phyloP scores from a whole-genome alignment of 179 eudicot species.

The Silene noctiflora region DNA sequence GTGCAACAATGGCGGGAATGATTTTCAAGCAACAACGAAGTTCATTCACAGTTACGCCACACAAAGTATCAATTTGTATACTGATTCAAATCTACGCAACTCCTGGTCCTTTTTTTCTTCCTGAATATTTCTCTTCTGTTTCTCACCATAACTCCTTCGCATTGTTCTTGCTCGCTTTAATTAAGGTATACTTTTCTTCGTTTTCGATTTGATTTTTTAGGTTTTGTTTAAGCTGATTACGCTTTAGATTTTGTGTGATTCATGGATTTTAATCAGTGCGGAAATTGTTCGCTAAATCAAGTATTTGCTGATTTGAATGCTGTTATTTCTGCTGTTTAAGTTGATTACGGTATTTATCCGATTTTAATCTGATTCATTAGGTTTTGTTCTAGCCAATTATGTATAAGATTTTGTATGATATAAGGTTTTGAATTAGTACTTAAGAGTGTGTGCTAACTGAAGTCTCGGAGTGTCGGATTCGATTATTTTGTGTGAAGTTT shows the following conservation, averaged over 20 bases:
- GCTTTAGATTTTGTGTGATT: not conserved
- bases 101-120: constrained; percentile 54
- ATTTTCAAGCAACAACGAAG: constrained; percentile 41
- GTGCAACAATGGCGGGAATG: constrained; percentile 43
- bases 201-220: not conserved
- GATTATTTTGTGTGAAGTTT: no score
- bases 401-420: not conserved
- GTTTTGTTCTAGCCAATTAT: not conserved
- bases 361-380: no score
- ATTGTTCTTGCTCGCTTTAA: constrained; percentile 52
- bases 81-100: constrained; percentile 72
- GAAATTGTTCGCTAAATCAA: no score
- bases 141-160: constrained; percentile 79
- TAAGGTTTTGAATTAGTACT: not conserved
- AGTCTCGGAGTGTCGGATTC: no score
- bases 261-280: no score
- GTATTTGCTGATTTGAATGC: no score
- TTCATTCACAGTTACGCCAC: constrained; percentile 64
- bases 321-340: not conserved
- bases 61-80: constrained; percentile 84
- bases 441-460: not conserved
- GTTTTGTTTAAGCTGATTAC: not conserved
- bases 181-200: constrained; percentile 47
- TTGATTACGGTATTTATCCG: no score
- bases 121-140: constrained; percentile 66